Evolutionary conservation across 2,329 filamentous ascomycete genomes (phyloP).

Genomic region (Arthrobotrys entomopaga): DNA sequence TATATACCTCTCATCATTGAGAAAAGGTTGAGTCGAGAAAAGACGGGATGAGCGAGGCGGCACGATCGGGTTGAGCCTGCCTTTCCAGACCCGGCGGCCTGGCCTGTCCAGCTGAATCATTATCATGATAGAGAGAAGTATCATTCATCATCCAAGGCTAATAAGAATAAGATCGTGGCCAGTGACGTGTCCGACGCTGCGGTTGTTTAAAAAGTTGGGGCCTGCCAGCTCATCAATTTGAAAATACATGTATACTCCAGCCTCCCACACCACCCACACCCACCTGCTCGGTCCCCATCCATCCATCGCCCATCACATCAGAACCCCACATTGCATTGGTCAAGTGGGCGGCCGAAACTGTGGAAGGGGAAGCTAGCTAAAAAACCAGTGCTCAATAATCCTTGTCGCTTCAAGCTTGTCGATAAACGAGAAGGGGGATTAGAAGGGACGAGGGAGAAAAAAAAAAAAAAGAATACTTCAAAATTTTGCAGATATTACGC

Average conservation of each 20-base stretch:
- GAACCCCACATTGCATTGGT: slow-evolving; percentile 44
- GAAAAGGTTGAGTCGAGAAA: slow-evolving; percentile 9
- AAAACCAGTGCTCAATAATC: background rate
- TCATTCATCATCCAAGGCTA: slow-evolving; percentile 22
- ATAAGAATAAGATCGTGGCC: slow-evolving; percentile 18
- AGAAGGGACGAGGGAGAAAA: too few species aligned
- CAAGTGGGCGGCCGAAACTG: slow-evolving; percentile 4
- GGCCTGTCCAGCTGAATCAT: background rate
- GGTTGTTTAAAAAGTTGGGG: slow-evolving; percentile 46
- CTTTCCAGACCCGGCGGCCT: background rate
- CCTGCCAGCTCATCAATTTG: slow-evolving; percentile 54
- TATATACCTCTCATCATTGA: background rate
- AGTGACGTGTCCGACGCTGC: slow-evolving; percentile 52
- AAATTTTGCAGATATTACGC: slow-evolving; percentile 20
- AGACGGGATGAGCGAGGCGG: slow-evolving; percentile 52
- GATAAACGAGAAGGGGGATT: slow-evolving; percentile 35
- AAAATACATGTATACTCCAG: slow-evolving; percentile 30
- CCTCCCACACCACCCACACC: slow-evolving; percentile 11
- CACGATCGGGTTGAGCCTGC: slow-evolving; percentile 41
- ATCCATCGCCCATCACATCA: slow-evolving; percentile 49
- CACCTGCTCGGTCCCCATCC: slow-evolving; percentile 16
- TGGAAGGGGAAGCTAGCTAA: slow-evolving; percentile 25
- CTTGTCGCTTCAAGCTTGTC: slow-evolving; percentile 13
- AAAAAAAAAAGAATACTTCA: slow-evolving; percentile 13
- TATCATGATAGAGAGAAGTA: background rate